Evolutionary conservation across 2,329 filamentous ascomycete species (phyloP).

Genomic region (Chrysosphaeria jannelii): DNA sequence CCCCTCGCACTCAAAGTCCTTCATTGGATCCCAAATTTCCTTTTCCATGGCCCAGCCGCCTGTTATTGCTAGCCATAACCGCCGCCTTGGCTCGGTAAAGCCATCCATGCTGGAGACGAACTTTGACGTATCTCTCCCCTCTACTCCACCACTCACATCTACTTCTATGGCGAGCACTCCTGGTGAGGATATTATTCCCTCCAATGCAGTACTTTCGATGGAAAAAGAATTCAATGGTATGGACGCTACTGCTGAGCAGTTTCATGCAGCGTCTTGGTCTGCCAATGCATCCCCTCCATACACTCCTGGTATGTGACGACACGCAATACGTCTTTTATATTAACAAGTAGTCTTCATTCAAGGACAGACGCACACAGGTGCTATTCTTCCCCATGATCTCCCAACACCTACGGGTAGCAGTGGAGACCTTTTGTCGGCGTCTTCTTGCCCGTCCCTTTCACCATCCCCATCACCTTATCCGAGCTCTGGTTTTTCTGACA

Average conservation of each 20-base stretch:
- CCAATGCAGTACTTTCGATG: slow-evolving; percentile 55
- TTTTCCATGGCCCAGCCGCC: slow-evolving; percentile 39
- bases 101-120: slow-evolving; percentile 52
- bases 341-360: not conserved
- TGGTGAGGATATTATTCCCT: slow-evolving; percentile 36
- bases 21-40: slow-evolving; percentile 9
- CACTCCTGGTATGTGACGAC: slow-evolving; percentile 45
- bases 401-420: slow-evolving; percentile 9
- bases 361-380: not conserved
- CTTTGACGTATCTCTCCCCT: slow-evolving; percentile 40
- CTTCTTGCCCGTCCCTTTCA: slow-evolving; percentile 54
- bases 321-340: not conserved
- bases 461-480: slow-evolving; percentile 63
- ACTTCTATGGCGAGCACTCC: slow-evolving; percentile 61
- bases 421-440: slow-evolving; percentile 28
- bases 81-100: too few species aligned
- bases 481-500: slow-evolving; percentile 33
- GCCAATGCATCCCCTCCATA: slow-evolving; percentile 55
- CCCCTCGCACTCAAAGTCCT: slow-evolving; percentile 12
- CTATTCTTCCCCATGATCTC: not conserved
- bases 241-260: slow-evolving; percentile 38
- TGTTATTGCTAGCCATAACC: slow-evolving; percentile 36
- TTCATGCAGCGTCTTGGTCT: slow-evolving; percentile 47
- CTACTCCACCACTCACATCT: slow-evolving; percentile 50
- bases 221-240: too few species aligned